Conservation (phyloP, 306 rosid genomes). For the Elaeagnus macrophylla region DNA sequence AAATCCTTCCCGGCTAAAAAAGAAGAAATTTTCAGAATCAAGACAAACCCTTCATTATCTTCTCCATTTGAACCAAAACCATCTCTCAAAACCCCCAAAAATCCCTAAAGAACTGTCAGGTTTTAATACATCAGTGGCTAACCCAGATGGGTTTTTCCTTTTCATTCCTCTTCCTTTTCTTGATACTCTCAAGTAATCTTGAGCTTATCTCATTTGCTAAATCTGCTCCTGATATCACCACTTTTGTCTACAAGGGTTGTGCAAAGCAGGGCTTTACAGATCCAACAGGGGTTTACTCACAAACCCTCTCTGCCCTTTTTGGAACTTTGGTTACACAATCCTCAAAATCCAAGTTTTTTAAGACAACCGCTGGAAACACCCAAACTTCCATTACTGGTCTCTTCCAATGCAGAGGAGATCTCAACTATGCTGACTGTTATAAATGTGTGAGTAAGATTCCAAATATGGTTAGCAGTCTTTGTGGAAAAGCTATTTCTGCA, state of each 20-base stretch:
- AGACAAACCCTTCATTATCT: conserved; percentile 13
- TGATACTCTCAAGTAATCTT: conserved; percentile 18
- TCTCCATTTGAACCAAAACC: conserved; percentile 18
- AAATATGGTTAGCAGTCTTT: conserved; percentile 37
- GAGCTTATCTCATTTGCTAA: conserved; percentile 30
- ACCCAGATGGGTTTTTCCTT: conserved; percentile 49
- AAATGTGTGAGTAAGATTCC: conserved; percentile 75
- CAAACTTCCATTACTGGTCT: conserved; percentile 59
- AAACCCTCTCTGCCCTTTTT: conserved; percentile 67
- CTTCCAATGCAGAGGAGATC: conserved; percentile 92
- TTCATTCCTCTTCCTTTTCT: conserved; percentile 22
- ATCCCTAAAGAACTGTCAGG: conserved; percentile 29
- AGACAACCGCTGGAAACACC: conserved; percentile 53
- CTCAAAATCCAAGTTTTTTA: conserved; percentile 60
- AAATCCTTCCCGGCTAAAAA: conserved; percentile 17
- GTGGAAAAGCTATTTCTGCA: conserved; percentile 71
- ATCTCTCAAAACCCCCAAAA: conserved; percentile 12
- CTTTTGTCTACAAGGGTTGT: conserved; percentile 83
- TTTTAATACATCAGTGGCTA: conserved; percentile 32
- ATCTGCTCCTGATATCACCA: conserved; percentile 55
- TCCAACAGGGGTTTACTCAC: conserved; percentile 78
- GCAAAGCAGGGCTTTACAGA: conserved; percentile 72
- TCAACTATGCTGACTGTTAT: conserved; percentile 61
- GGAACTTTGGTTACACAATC: conserved; percentile 67
- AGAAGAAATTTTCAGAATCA: conserved; percentile 11